Base-by-base conservation (phyloP, 345 rosid species). In the Ailanthus altissimus region DNA sequence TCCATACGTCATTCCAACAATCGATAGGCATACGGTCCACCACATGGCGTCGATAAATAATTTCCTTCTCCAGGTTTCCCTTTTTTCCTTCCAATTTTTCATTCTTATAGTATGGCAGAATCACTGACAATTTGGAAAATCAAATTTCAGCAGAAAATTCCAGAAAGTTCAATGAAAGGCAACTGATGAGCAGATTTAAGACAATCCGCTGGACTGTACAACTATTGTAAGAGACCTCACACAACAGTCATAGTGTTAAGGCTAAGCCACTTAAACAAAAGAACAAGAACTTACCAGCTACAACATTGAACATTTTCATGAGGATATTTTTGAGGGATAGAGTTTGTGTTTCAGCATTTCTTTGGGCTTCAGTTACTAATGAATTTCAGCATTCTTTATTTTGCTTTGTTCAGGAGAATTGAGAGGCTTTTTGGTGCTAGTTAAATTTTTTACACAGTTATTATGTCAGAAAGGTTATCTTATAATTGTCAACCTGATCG, bases 1-100 rank as follows among this genome's bases (percentile, higher is more conserved):
- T 57, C 98, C 98, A 93, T 59, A 94, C 95, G 82, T 91, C 97
- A 84, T 91, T 93, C 98, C 98, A 93, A 81, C 94, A 85, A 87
- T 94, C 98, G 80, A 94, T 88, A 13, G 98, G 98, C 98, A 94
- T 93, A 60, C 89, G 89, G 26, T 93, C 94, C 72, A 93, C 94
- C 79, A 89, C 85, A 84, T 94, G 98, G 67, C 98, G 95, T 77
- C 90, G 87, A 57, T 84, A 94, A 67, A 94, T 56, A 65, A 93
- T 88, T 76, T 90, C 98, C 77, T 85, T 87, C 70, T 84, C 80
- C 6, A 83, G 65, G 75, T 85, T 70, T n/a, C 83, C 82, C 42
- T 80, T 83, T 75, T 70, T 70, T 67, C 83, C 88, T 56, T 84
- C 84, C 9, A 54, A 38, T 47, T 91, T 80, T 43, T 82, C 91